phyloP scores from a whole-genome alignment of 177 flowering plant genomes.

The Telopea speciosissima region DNA sequence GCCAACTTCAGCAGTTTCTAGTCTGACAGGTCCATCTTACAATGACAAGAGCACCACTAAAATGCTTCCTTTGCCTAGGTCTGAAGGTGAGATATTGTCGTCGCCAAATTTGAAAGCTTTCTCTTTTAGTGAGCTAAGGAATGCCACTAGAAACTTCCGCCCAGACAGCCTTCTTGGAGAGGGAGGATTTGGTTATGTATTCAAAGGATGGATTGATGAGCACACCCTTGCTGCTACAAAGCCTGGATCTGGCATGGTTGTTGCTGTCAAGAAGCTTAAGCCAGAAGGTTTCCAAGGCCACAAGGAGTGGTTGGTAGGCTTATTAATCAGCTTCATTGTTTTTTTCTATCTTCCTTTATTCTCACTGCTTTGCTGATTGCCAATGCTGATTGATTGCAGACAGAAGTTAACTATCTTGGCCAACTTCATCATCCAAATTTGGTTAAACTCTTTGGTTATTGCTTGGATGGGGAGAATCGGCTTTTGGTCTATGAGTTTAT shows the following conservation, averaged over 20 bases:
- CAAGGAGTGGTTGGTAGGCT: slow-evolving; percentile 54
- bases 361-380: slow-evolving; percentile 6
- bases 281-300: slow-evolving; percentile 59
- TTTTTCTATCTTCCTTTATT: neutral
- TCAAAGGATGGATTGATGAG: slow-evolving; percentile 57
- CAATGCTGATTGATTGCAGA: slow-evolving; percentile 31
- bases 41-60: slow-evolving; percentile 14
- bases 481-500: slow-evolving; percentile 87
- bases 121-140: slow-evolving; percentile 33
- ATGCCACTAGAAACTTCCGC: slow-evolving; percentile 46
- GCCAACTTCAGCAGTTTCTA: slow-evolving; percentile 17
- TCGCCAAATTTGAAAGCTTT: slow-evolving; percentile 40
- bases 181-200: slow-evolving; percentile 64
- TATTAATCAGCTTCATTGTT: neutral
- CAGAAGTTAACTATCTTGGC: slow-evolving; percentile 80
- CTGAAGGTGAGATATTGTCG: slow-evolving; percentile 39
- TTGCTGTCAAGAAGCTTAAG: slow-evolving; percentile 54
- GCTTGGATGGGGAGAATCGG: slow-evolving; percentile 70
- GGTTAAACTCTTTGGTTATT: slow-evolving; percentile 80
- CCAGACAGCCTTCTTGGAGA: slow-evolving; percentile 43
- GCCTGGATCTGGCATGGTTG: slow-evolving; percentile 38
- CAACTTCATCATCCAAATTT: slow-evolving; percentile 81
- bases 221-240: slow-evolving; percentile 30
- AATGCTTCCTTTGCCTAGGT: slow-evolving; percentile 27
- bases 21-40: slow-evolving; percentile 8